Base-by-base conservation (phyloP, 441 rosid genomes). In the Melastoma candidum region DNA sequence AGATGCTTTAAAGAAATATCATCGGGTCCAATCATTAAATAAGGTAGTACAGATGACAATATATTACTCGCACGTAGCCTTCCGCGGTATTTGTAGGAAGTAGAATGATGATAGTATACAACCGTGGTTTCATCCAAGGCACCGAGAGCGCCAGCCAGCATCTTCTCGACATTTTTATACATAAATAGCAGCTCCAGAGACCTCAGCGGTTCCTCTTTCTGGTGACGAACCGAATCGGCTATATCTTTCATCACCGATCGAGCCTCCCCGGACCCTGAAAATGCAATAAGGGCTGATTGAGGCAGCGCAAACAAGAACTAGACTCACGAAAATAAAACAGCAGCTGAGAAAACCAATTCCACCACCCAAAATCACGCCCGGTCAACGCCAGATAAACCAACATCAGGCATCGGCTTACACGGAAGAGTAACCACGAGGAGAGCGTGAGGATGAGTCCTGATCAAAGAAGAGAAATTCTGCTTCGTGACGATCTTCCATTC, bases 181-280 rank as follows among this genome's bases (percentile, higher is more conserved):
- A 88, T 50, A 63, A 74, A 24, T 89, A 74, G 81, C 57, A 86
- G 57, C 68, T 80, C 78, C 57, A 92, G 67, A 59, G 71, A 63
- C 12, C 63, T 56, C 43, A 78, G 3, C 36, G 36, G 75, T 49
- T 78, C 88, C 12, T 70, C 76, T 44, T 41, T 50, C 49, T 59
- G 56, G 12, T 59, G 70, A 27, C 29, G 26, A 48, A 75, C 79
- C 58, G 71, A 12, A 29, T 64, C 57, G 51, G 79, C 54, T 26
- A 93, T 54, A 61, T 82, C 87, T 65, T 67, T 79, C 83, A 73
- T 84, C 8, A 93, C 78, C 2, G 93, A 70, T 61, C 95, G 80
- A 47, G 92, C 79, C 69, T 82, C 97, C 0, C 98, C 98, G 29
- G 84, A 88, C 98, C 98, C 98, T 92, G 72, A 26, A 13, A 39